Evolutionary conservation across 73 alveolate genomes (phyloP), one percentile per base, ranked within the genome.

Genomic region (Diophrys appendiculata): DNA sequence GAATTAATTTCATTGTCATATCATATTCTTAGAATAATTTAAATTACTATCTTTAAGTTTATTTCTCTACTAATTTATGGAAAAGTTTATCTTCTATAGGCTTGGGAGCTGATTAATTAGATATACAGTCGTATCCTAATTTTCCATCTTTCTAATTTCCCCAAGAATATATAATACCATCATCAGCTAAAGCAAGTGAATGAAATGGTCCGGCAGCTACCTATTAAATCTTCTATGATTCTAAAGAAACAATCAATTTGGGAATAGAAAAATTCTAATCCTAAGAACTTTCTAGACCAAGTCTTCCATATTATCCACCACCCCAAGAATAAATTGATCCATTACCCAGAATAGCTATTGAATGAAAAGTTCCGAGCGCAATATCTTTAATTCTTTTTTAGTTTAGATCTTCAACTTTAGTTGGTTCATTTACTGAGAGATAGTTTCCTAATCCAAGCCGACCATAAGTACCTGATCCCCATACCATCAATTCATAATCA

Each of bases 391-490:
- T 81, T 65, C 71, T 55, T 18, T 34, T n/a, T 52, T 72, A 60
- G 23, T 18, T 65, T 2, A 86, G 71, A 28, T 86, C 93, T 30
- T 78, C 93, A 0, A 90, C 80, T 52, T 33, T 14, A 1, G 25
- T 25, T 0, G 96, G 96, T 2, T 29, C 34, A 5, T 70, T 29
- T 5, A 60, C 81, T 52, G 80, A 69, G 2, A 43, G 14, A 0
- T 85, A 71, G 27, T 80, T 52, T 24, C 96, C 96, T 33, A 78
- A 70, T 5, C 96, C 96, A n/a, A 90, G 80, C 71, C 83, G 78
- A 28, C 96, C 96, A 76, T 86, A 88, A 25, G 85, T 67, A 11
- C 92, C 92, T 0, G 80, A 86, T 0, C 96, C 96, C 96, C 96
- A 90, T 8, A 87, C 65, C 54, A n/a, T 78, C 22, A 90, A 76